Base-by-base conservation (phyloP, 495 filamentous ascomycete species). In the Penicillium taxi region DNA sequence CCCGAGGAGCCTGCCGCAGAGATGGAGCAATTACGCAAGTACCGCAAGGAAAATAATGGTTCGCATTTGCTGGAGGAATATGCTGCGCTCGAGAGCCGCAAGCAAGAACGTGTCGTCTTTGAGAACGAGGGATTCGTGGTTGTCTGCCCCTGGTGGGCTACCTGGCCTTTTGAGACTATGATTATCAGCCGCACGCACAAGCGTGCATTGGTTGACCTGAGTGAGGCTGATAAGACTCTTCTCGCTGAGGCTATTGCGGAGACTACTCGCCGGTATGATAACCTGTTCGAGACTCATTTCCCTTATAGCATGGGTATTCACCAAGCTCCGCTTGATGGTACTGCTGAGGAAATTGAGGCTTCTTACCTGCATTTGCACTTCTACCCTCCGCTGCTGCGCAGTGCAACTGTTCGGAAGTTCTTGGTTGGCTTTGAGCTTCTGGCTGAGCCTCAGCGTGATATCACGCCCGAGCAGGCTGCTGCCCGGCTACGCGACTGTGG, bases 151-250 rank as follows among this genome's bases (percentile, higher is more conserved):
- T 98, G 89, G 88, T 98, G 91, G 91, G 91, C 84, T 0, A 72
- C 82, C 12, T 98, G 91, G 91, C 91, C 91, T 1, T 98, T 95
- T 44, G 91, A 98, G 66, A 82, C 91, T 32, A 83, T 98, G 76
- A 77, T 98, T 41, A 69, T 96, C 32, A 73, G 81, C 43, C 88
- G 84, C 58, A 70, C 73, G 30, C 86, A 94, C 54, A 82, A 85
- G 43, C 70, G 84, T 13, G 77, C 81, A 0, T 69, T 98, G 16
- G 80, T 94, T 2, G 89, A 96, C 54, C 64, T 98, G 14, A 72
- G 73, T 19, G 67, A 67, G 7, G 55, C 70, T 31, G 88, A 96
- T 55, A 75, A 74, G 45, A 47, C 63, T 11, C 67, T 77, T 34
- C 76, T 96, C 29, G 85, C 93, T 2, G 83, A 94, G 55, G 78